Conservation (phyloP, 169 alveolate species). For the Hepatocystis sp. region DNA sequence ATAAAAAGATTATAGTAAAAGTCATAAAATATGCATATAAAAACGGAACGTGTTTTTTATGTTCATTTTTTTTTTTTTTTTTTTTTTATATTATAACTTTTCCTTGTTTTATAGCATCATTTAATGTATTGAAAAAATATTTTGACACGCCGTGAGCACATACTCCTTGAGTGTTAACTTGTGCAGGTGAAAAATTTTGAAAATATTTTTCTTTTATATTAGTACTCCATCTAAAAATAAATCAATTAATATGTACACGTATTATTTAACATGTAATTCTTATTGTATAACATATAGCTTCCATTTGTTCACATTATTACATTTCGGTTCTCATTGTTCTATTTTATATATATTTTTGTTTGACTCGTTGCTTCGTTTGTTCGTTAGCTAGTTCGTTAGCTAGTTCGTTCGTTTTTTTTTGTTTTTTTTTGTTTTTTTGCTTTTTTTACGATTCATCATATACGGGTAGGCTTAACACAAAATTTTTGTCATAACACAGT, state of each 20-base stretch:
- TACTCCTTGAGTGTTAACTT: slow-evolving; percentile 67
- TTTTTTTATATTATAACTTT: slow-evolving; percentile 26
- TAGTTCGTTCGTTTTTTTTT: no score
- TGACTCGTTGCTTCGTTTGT: no score
- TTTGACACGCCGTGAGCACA: slow-evolving; percentile 53
- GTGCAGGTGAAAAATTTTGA: slow-evolving; percentile 39
- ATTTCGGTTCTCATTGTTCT: background rate
- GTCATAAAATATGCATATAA: background rate
- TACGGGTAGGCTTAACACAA: slow-evolving; percentile 26
- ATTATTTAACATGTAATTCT: background rate
- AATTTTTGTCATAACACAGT: slow-evolving; percentile 60
- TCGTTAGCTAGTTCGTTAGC: no score
- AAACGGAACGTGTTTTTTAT: background rate
- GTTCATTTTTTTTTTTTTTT: background rate
- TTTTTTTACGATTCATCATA: slow-evolving; percentile 30
- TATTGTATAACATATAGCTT: background rate
- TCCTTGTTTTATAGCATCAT: slow-evolving; percentile 56
- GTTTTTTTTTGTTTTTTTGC: slow-evolving; percentile 8
- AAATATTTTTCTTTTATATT: slow-evolving; percentile 42
- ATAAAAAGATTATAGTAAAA: background rate
- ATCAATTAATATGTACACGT: background rate
- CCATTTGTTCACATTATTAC: background rate
- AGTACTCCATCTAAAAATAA: slow-evolving; percentile 32
- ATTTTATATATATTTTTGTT: background rate
- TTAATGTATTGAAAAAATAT: slow-evolving; percentile 27